Conservation (phyloP, 352 stramenopile species). For the Pseudoperonospora humuli region DNA sequence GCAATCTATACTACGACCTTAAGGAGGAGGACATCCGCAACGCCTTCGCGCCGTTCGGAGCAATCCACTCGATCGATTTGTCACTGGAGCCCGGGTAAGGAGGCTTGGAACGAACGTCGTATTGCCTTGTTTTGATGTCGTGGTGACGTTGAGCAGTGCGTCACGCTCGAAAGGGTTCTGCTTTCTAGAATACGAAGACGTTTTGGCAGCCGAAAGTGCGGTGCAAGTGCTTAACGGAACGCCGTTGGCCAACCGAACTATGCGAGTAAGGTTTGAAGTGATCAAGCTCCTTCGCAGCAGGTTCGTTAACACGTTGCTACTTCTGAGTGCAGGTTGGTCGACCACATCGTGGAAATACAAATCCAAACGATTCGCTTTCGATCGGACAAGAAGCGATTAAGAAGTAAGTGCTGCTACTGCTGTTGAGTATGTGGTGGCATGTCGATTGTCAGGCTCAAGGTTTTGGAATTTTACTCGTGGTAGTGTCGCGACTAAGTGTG, state of each 20-base stretch:
- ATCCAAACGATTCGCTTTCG: conserved; percentile 47
- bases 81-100: conserved; percentile 66
- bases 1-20: conserved; percentile 77
- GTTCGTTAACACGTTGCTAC: background rate
- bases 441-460: background rate
- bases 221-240: conserved; percentile 72
- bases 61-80: conserved; percentile 66
- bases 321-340: conserved; percentile 45
- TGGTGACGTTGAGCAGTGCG: conserved; percentile 22
- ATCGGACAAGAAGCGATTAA: conserved; percentile 77
- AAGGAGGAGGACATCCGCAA: conserved; percentile 71
- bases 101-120: background rate
- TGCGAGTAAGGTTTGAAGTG: conserved; percentile 33
- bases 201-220: conserved; percentile 67
- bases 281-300: background rate
- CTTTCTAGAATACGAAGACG: conserved; percentile 77
- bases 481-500: conserved; percentile 62
- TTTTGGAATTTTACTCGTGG: conserved; percentile 2
- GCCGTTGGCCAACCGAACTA: conserved; percentile 48
- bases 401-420: conserved; percentile 27
- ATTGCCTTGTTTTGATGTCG: conserved; percentile 2
- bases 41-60: conserved; percentile 56
- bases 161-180: conserved; percentile 73
- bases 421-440: background rate
- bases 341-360: conserved; percentile 59